Percentiles rank a stretch among this genome's conserved stretches.
Conservation (phyloP, 257 asterid genomes). For the Fraxinus anomala region DNA sequence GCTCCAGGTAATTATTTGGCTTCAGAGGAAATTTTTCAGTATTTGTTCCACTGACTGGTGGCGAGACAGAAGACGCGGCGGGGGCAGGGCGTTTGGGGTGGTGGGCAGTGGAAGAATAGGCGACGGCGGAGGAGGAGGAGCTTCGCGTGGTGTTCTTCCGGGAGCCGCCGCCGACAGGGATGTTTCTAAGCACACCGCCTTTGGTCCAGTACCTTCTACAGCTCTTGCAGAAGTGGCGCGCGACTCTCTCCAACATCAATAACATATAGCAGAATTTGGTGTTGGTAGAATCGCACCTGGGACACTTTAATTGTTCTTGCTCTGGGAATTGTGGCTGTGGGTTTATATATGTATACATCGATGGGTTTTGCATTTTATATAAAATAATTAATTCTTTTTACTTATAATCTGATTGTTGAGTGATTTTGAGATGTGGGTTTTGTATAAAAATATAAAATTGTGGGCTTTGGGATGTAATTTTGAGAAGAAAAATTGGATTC, state of each 20-base stretch:
- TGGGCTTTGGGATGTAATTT: background rate
- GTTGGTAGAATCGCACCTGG: slow-evolving; percentile 81
- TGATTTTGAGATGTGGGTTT: no score
- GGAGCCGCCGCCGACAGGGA: slow-evolving; percentile 91
- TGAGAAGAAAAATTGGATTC: background rate
- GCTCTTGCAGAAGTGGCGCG: slow-evolving; percentile 83
- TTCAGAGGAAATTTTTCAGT: slow-evolving; percentile 39
- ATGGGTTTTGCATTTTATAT: slow-evolving; percentile 71
- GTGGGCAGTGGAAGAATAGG: slow-evolving; percentile 20
- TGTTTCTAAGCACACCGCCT: slow-evolving; percentile 89
- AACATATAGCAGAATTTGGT: slow-evolving; percentile 90
- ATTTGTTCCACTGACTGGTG: slow-evolving; percentile 22
- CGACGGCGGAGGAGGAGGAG: slow-evolving; percentile 37
- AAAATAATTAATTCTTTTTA: no score
- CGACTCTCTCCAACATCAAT: slow-evolving; percentile 91
- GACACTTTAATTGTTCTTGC: slow-evolving; percentile 82
- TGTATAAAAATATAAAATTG: no score
- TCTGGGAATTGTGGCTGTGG: slow-evolving; percentile 63
- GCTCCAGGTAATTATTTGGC: slow-evolving; percentile 40
- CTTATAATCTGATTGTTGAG: slow-evolving; percentile 15
- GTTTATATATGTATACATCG: slow-evolving; percentile 67
- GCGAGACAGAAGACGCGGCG: background rate
- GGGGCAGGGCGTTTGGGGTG: slow-evolving; percentile 35
- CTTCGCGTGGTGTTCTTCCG: slow-evolving; percentile 71
- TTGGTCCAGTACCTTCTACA: slow-evolving; percentile 91